A percentile compares a stretch with the other conserved stretches of the same genome.
Conservation (phyloP, 768 basidiomycete species). For the Boletus sp. region DNA sequence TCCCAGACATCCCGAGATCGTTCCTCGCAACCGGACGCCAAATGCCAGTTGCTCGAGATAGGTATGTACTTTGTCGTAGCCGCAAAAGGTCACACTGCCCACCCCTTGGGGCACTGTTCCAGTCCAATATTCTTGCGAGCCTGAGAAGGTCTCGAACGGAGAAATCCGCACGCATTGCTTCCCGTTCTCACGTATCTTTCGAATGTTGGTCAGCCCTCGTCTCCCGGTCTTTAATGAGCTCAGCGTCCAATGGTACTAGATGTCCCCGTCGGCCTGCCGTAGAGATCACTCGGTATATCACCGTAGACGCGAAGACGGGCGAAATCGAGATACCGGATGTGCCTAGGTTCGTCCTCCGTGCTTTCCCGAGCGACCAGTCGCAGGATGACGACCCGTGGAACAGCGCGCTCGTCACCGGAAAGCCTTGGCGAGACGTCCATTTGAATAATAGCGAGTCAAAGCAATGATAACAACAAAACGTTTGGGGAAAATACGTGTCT, state of each 20-base stretch:
- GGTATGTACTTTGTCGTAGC: slow-evolving; percentile 15
- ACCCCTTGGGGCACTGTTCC: background rate
- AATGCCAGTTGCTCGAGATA: slow-evolving; percentile 67
- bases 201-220: slow-evolving; percentile 47
- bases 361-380: slow-evolving; percentile 2
- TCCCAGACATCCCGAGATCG: background rate
- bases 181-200: slow-evolving; percentile 74
- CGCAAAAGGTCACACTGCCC: slow-evolving; percentile 4
- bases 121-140: slow-evolving; percentile 65
- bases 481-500: slow-evolving; percentile 6
- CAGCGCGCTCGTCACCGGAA: slow-evolving; percentile 34
- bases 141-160: slow-evolving; percentile 31
- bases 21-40: slow-evolving; percentile 12
- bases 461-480: slow-evolving; percentile 8
- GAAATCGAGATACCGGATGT: slow-evolving; percentile 50
- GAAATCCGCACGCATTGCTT: slow-evolving; percentile 51
- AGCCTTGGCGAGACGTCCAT: slow-evolving; percentile 33
- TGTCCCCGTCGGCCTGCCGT: slow-evolving; percentile 64
- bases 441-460: slow-evolving; percentile 17
- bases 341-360: slow-evolving; percentile 37
- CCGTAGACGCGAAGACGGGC: slow-evolving; percentile 46
- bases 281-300: slow-evolving; percentile 63
- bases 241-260: slow-evolving; percentile 36
- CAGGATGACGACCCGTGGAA: slow-evolving; percentile 13
- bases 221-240: slow-evolving; percentile 4